Evolutionary conservation across 1,284 basidiomycete species (phyloP).

Genomic region (Malassezia nana): DNA sequence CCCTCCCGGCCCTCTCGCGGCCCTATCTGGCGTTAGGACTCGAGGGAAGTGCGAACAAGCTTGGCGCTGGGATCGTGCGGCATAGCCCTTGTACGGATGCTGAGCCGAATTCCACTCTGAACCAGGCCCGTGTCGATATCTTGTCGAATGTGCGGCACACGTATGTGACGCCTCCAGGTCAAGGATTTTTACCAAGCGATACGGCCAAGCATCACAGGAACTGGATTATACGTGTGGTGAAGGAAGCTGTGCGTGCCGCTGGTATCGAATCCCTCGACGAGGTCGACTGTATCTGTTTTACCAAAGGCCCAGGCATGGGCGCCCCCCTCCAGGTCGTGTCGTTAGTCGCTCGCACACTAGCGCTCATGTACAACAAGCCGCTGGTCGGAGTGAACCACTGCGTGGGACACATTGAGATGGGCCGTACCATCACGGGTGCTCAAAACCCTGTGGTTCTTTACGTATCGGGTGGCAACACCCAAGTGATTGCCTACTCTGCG

Average conservation of each 20-base stretch:
- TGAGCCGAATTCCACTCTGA: slow-evolving; percentile 58
- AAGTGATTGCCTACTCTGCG: slow-evolving; percentile 90
- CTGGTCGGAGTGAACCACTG: slow-evolving; percentile 97
- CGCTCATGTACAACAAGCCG: slow-evolving; percentile 77
- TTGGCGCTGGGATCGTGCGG: slow-evolving; percentile 86
- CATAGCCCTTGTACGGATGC: slow-evolving; percentile 56
- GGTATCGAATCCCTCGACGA: slow-evolving; percentile 60
- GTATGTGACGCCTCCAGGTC: slow-evolving; percentile 93
- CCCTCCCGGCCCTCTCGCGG: slow-evolving; percentile 25
- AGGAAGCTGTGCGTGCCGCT: slow-evolving; percentile 66
- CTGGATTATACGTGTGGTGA: slow-evolving; percentile 76
- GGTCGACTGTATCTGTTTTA: slow-evolving; percentile 90
- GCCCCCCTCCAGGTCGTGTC: slow-evolving; percentile 91
- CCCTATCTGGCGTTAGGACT: slow-evolving; percentile 41
- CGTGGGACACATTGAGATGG: slow-evolving; percentile 97
- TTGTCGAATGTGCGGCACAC: slow-evolving; percentile 70
- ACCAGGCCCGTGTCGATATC: slow-evolving; percentile 42
- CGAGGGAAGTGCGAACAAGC: slow-evolving; percentile 68
- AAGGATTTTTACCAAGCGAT: slow-evolving; percentile 89
- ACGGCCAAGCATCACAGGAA: slow-evolving; percentile 91
- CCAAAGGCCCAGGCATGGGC: slow-evolving; percentile 99
- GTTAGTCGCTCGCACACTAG: slow-evolving; percentile 83
- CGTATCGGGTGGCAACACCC: slow-evolving; percentile 96
- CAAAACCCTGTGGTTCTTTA: slow-evolving; percentile 94
- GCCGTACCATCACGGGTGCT: slow-evolving; percentile 84